Percentiles rank a stretch among this genome's conserved stretches.
These are phyloP conservation scores for Cynanchum wilfordii DNA, from an alignment of 257 asterid genomes.

Conservation along the genomic window DNA sequence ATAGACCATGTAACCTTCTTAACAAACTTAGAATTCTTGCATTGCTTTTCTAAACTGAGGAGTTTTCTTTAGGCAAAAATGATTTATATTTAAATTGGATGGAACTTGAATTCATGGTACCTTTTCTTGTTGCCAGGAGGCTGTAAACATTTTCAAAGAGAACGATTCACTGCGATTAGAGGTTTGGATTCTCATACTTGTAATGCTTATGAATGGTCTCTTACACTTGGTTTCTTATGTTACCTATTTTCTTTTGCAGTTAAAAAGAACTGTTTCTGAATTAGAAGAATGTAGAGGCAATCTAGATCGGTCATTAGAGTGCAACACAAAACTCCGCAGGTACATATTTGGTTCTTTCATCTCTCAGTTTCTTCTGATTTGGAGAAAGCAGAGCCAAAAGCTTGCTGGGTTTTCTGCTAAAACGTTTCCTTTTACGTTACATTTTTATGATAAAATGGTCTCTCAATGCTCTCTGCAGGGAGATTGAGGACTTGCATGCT, in stretches of 20 bases:
- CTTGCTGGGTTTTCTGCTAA: not conserved
- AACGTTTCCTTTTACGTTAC: conserved; percentile 10
- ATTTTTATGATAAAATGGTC: not conserved
- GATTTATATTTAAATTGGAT: not conserved
- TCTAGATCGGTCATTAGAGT: conserved; percentile 51
- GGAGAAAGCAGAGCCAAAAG: not conserved
- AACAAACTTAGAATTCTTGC: conserved; percentile 8
- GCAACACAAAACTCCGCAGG: conserved; percentile 73
- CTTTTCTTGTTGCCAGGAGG: conserved; percentile 40
- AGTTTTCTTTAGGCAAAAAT: not conserved
- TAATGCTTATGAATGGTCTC: conserved; percentile 9
- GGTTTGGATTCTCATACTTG: conserved; percentile 41
- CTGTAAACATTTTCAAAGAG: conserved; percentile 27
- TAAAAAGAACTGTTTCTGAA: conserved; percentile 54
- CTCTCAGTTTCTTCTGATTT: not conserved
- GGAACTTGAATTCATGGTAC: not conserved
- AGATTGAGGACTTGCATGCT: conserved; percentile 47
- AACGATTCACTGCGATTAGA: conserved; percentile 42
- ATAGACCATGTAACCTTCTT: conserved; percentile 31
- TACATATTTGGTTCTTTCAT: conserved; percentile 22
- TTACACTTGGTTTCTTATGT: conserved; percentile 17
- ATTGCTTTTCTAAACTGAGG: conserved; percentile 7
- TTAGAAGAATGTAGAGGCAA: conserved; percentile 64
- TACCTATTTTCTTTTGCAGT: conserved; percentile 34
- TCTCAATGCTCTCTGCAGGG: conserved; percentile 41